Conservation (phyloP, 768 basidiomycete genomes). For the Omphalotus guepiniiformis region DNA sequence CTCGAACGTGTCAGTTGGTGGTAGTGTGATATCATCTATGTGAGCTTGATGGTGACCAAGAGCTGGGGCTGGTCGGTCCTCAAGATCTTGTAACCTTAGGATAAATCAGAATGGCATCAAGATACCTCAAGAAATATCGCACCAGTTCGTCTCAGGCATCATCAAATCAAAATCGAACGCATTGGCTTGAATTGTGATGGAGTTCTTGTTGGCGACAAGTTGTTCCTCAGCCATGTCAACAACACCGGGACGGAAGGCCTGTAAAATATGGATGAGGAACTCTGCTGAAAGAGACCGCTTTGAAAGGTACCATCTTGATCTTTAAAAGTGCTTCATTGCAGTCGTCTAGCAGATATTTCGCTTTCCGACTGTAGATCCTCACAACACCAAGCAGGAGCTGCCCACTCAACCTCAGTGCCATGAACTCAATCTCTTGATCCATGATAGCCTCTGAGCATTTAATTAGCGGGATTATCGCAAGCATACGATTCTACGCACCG, state of each 20-base stretch:
- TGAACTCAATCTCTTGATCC: constrained; percentile 86
- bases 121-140: constrained; percentile 13
- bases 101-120: constrained; percentile 10
- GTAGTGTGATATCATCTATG: constrained; percentile 85
- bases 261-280: constrained; percentile 1
- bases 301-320: constrained; percentile 82
- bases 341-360: constrained; percentile 95
- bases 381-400: constrained; percentile 96
- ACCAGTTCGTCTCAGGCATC: constrained; percentile 82
- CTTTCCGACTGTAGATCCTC: constrained; percentile 95
- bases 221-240: constrained; percentile 98
- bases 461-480: background rate
- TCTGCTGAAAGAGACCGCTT: background rate
- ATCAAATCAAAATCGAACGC: constrained; percentile 78
- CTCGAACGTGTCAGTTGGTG: constrained; percentile 67
- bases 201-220: constrained; percentile 77
- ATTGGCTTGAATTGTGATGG: constrained; percentile 81
- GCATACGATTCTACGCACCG: constrained; percentile 42
- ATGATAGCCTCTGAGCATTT: constrained; percentile 74
- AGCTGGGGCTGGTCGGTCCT: constrained; percentile 58
- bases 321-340: constrained; percentile 95
- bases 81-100: constrained; percentile 51
- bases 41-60: constrained; percentile 82
- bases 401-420: constrained; percentile 95
- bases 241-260: constrained; percentile 93